These are phyloP conservation scores for Lodderomyces pseudojiufengensis DNA, from an alignment of 1,139 yeast genomes.

Conservation along the genomic window DNA sequence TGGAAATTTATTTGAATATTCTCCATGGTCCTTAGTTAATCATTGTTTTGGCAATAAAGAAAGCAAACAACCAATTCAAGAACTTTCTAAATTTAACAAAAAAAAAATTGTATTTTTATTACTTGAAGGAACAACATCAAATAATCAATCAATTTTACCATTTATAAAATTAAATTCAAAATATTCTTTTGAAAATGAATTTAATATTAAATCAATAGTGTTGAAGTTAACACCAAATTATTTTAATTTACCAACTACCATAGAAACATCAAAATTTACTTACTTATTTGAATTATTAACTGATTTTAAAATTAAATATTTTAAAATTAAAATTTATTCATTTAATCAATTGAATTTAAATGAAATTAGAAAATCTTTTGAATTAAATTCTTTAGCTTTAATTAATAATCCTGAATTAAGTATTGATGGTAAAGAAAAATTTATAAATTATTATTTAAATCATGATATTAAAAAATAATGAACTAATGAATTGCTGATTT, in stretches of 20 bases:
- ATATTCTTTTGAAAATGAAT: conserved; percentile 16
- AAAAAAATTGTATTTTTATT: conserved; percentile 45
- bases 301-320: conserved; percentile 15
- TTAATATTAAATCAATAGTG: conserved; percentile 40
- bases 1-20: conserved; percentile 35
- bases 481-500: not conserved
- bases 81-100: conserved; percentile 21
- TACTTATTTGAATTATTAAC: conserved; percentile 26
- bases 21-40: conserved; percentile 32
- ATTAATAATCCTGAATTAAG: conserved; percentile 24
- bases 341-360: conserved; percentile 10
- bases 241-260: conserved; percentile 35
- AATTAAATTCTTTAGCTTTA: conserved; percentile 26
- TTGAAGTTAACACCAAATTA: conserved; percentile 37
- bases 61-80: conserved; percentile 14
- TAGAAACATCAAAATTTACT: conserved; percentile 12
- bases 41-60: conserved; percentile 24
- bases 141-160: conserved; percentile 57
- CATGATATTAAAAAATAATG: conserved; percentile 13
- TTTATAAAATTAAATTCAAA: conserved; percentile 24
- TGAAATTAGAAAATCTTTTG: conserved; percentile 24
- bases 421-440: conserved; percentile 27
- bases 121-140: conserved; percentile 69
- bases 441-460: conserved; percentile 32
- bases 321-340: conserved; percentile 26